Conservation (phyloP, 495 filamentous ascomycete genomes). For the Penicillium verhagenii region DNA sequence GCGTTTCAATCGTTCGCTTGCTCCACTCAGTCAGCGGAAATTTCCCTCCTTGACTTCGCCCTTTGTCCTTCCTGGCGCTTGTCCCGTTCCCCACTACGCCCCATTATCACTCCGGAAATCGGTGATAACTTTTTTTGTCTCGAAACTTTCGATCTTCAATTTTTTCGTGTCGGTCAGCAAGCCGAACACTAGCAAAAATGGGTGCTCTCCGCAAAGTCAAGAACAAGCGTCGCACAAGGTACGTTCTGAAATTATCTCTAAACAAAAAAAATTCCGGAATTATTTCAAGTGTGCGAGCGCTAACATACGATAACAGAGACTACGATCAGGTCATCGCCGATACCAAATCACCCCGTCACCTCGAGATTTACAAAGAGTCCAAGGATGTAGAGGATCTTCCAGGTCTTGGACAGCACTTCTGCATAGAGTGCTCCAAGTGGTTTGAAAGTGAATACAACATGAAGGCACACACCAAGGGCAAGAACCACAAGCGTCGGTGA, state of each 20-base stretch:
- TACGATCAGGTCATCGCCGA: slow-evolving; percentile 88
- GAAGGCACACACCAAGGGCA: slow-evolving; percentile 74
- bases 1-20: slow-evolving; percentile 28
- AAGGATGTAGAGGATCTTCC: slow-evolving; percentile 86
- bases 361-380: slow-evolving; percentile 69
- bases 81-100: slow-evolving; percentile 34
- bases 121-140: slow-evolving; percentile 37
- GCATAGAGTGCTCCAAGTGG: slow-evolving; percentile 93
- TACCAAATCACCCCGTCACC: slow-evolving; percentile 69
- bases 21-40: slow-evolving; percentile 28
- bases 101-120: slow-evolving; percentile 43
- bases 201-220: slow-evolving; percentile 55
- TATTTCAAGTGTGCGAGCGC: neutral
- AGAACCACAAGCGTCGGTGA: slow-evolving; percentile 88
- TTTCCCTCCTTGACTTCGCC: slow-evolving; percentile 20
- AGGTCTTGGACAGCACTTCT: slow-evolving; percentile 79
- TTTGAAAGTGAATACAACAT: slow-evolving; percentile 85
- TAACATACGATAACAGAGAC: slow-evolving; percentile 52
- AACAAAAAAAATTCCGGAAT: neutral
- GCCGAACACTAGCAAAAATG: slow-evolving; percentile 43
- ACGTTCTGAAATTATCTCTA: slow-evolving; percentile 13
- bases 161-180: slow-evolving; percentile 13
- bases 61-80: slow-evolving; percentile 7
- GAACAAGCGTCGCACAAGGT: slow-evolving; percentile 61
- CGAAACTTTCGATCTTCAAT: slow-evolving; percentile 9